Base-by-base conservation (phyloP, 176 grass and related monocot species). In the Oryza coarctata region DNA sequence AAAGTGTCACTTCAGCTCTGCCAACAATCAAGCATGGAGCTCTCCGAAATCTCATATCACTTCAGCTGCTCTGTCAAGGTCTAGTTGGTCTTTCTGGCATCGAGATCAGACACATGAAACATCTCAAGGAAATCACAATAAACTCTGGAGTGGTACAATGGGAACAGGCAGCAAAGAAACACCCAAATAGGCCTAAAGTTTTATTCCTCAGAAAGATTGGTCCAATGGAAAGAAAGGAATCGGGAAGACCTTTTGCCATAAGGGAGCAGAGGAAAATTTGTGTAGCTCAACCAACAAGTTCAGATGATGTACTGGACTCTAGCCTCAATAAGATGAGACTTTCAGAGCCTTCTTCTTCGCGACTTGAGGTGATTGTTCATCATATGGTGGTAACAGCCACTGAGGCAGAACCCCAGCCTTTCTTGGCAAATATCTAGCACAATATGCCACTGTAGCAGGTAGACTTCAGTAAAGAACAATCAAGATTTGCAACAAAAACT, bases 111-210 rank as follows among this genome's bases (percentile, higher is more conserved):
- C 26, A 88, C 44, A 36, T 83, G 3, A 83, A 57, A 45, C 14
- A 58, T 79, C 86, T 88, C 60, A 88, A 79, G 68, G 80, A 88
- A 33, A 26, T 88, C 22, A 79, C 28, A 2, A 12, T 88, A 78
- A 58, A 83, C 9, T 1, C 1, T 39, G 57, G 68, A 8, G 74
- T 26, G 20, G 0, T 34, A 3, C 18, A 83, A 78, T 88, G 86
- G 80, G 86, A 72, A 11, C 12, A 14, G 7, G 73, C 86, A 78
- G 61, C 74, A 7, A 78, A 66, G 61, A 65, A 72, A 17, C 86
- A 87, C 57, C 73, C 86, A 0, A 87, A 87, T 41, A 82, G 80
- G 80, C 80, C 86, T 8, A 71, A 55, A 33, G 73, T 87, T 61
- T 9, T 33, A 57, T 41, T 83, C 18, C 7, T 65, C 9, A 27